Evolutionary conservation across 768 basidiomycete genomes (phyloP), one percentile per base, ranked within the genome.

Genomic region (Amanita muscaria): DNA sequence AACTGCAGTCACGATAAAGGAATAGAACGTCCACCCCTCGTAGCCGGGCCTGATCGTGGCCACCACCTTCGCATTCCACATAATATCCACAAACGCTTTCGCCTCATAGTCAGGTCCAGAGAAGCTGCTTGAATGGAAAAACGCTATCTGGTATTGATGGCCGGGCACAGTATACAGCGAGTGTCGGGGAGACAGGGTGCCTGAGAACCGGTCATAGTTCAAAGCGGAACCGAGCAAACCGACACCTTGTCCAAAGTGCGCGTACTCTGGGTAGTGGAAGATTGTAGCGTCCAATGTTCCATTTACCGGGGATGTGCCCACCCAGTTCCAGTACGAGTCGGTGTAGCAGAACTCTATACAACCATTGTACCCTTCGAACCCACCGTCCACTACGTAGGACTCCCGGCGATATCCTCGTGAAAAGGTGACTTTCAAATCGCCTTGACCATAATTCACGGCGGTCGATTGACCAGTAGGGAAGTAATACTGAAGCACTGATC

Each of bases 391-490:
- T 27, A 68, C 47, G 44, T 59, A 55, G 45, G 64, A 60, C 23
- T 53, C 63, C 48, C 73, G 70, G 31, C 49, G 54, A 57, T 73
- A 74, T 6, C 73, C 73, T 22, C 73, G 66, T 2, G 72, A 73
- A 55, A 60, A 63, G 10, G 70, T 71, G 21, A 74, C 69, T 44
- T 63, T 51, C 44, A 73, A 65, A 45, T 64, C 52, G 29, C 70
- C 70, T 44, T 72, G 72, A 21, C 69, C 71, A 37, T 56, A 60
- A 55, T 74, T 73, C 49, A 65, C 61, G 4, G 73, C 73, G 5
- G 69, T 68, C 33, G 68, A 66, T 16, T 50, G 61, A 50, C 71
- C 69, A 0, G 73, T 57, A 16, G 61, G 54, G 44, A 69, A 53
- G 53, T 61, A 72, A 59, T 73, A 74, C 73, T 74, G 44, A 12